Base-by-base conservation (phyloP, 2,329 filamentous ascomycete species). In the Xylaria hypoxylon region DNA sequence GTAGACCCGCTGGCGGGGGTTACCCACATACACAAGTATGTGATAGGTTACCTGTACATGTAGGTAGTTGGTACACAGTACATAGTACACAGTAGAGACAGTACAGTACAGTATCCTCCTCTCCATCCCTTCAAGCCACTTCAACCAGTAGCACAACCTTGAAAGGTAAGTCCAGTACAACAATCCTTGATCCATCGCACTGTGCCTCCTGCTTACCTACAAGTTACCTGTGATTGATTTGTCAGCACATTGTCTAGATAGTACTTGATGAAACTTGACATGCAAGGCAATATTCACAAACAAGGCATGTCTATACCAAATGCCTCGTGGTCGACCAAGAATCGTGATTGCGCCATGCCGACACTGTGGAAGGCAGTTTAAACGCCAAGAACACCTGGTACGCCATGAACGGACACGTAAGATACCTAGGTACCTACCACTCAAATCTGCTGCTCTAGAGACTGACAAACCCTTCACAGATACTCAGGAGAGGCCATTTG, bases 401-500 rank as follows among this genome's bases (percentile, higher is more conserved):
- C 73, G 77, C 15, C 77, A 79, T 65, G 73, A 78, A 38, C 71
- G 74, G n/a, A 76, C 74, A 7, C 74, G 74, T 74, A 56, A 67
- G 73, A 66, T 24, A 15, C 24, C 22, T 15, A 38, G 28, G 28
- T 11, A 7, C 31, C 24, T 42, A 38, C 13, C 17, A n/a, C 19
- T 28, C 13, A 13, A 40, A 24, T 47, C 11, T 4, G n/a, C 11
- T 28, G 17, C 58, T 31, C 24, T 42, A 7, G 17, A 52, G 24
- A 53, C 17, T 60, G 50, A 59, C 26, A 31, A 38, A 33, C 22
- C 42, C 47, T 59, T 17, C 26, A 24, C 26, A 80, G 77, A 79
- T 64, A 79, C 77, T 6, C 71, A 72, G 19, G 77, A 79, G 55
- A 75, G 71, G 40, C 76, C 77, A 4, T 79, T 77, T 67, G 56